phyloP scores from a whole-genome alignment of 495 filamentous ascomycete species.

The Penicillium odoratum region DNA sequence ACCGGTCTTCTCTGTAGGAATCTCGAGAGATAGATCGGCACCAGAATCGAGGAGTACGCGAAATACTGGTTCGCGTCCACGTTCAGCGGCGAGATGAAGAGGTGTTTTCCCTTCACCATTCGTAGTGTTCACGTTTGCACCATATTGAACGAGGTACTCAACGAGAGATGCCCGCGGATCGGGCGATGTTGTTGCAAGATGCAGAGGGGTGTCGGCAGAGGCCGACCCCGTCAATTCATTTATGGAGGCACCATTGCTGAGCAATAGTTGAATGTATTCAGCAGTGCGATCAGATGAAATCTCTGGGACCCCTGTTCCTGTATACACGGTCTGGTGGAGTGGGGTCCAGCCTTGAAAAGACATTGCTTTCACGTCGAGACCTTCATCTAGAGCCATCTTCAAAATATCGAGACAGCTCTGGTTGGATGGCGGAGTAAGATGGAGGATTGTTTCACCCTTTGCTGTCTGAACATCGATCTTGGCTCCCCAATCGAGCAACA shows the following conservation, averaged over 20 bases:
- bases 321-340: slow-evolving; percentile 29
- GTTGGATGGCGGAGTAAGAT: slow-evolving; percentile 28
- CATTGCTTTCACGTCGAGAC: slow-evolving; percentile 19
- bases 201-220: slow-evolving; percentile 29
- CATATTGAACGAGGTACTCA: slow-evolving; percentile 31
- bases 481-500: slow-evolving; percentile 30
- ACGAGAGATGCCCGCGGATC: slow-evolving; percentile 21
- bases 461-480: slow-evolving; percentile 29
- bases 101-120: slow-evolving; percentile 35
- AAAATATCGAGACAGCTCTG: slow-evolving; percentile 34
- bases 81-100: slow-evolving; percentile 40
- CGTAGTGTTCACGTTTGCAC: slow-evolving; percentile 31
- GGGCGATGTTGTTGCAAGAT: slow-evolving; percentile 24
- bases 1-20: slow-evolving; percentile 9
- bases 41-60: slow-evolving; percentile 28
- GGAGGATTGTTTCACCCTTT: slow-evolving; percentile 30
- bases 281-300: slow-evolving; percentile 19
- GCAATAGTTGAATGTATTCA: slow-evolving; percentile 27
- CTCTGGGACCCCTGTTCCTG: slow-evolving; percentile 21
- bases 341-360: slow-evolving; percentile 29
- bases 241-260: slow-evolving; percentile 26
- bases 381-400: slow-evolving; percentile 14
- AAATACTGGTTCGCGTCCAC: slow-evolving; percentile 31
- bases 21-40: slow-evolving; percentile 28
- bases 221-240: slow-evolving; percentile 18